These are phyloP conservation scores for Boletus putidus DNA, from an alignment of 1,284 basidiomycete species.

Conservation along the genomic window DNA sequence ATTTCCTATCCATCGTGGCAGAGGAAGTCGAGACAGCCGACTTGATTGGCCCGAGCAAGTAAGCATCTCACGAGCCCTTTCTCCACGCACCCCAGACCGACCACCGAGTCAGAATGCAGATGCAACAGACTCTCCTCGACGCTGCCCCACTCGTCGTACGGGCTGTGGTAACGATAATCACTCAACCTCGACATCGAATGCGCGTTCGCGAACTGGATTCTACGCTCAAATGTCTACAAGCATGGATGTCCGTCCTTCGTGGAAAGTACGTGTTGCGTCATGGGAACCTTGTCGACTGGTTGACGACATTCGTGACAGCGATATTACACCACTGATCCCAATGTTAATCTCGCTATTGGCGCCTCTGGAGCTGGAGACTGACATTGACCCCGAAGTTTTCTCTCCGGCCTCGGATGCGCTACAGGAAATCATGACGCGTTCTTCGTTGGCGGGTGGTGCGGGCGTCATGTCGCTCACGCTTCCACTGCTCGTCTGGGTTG, in stretches of 20 bases:
- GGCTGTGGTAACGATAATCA: slow-evolving; percentile 58
- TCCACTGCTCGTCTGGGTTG: slow-evolving; percentile 76
- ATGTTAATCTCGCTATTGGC: slow-evolving; percentile 60
- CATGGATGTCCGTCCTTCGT: slow-evolving; percentile 74
- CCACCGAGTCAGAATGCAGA: slow-evolving; percentile 49
- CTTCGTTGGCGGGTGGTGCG: slow-evolving; percentile 69
- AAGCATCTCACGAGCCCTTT: slow-evolving; percentile 33
- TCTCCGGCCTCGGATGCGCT: slow-evolving; percentile 67
- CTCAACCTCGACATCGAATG: slow-evolving; percentile 34
- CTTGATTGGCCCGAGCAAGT: slow-evolving; percentile 75
- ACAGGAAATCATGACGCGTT: slow-evolving; percentile 74
- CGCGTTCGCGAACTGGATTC: slow-evolving; percentile 54
- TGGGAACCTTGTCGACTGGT: background rate
- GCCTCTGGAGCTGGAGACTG: slow-evolving; percentile 38
- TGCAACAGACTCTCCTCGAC: slow-evolving; percentile 61
- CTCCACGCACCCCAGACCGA: slow-evolving; percentile 15
- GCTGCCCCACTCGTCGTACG: slow-evolving; percentile 70
- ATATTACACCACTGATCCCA: slow-evolving; percentile 64
- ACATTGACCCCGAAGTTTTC: slow-evolving; percentile 54
- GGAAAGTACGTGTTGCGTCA: slow-evolving; percentile 54
- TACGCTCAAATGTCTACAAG: slow-evolving; percentile 75
- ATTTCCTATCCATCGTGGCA: slow-evolving; percentile 81
- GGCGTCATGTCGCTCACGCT: slow-evolving; percentile 75
- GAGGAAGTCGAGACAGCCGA: slow-evolving; percentile 79
- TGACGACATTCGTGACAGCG: slow-evolving; percentile 39